Evolutionary conservation across 2,329 filamentous ascomycete species (phyloP), one percentile per base, ranked within the genome.

Genomic region (Endocalyx cinctus): DNA sequence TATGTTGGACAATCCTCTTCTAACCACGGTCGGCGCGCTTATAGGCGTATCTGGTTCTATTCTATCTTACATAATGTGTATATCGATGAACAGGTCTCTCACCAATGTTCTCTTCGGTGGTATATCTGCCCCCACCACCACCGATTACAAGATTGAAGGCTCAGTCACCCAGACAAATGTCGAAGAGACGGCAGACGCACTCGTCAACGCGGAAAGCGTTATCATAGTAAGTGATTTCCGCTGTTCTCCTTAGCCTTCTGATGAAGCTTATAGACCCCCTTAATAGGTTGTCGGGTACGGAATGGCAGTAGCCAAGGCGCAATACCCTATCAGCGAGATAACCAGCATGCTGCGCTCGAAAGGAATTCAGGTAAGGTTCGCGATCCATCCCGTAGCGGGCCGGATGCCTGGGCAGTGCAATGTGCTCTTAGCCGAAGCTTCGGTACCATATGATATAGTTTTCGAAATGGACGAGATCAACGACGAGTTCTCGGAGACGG

Each of bases 401-500:
- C 78, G 88, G 19, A 94, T 95, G 88, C 88, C 88, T 0, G 88
- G 88, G 0, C 88, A 94, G 62, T 94, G 87, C 64, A 94, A 95
- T 52, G 87, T 94, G 4, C 69, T 95, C 3, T 77, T 94, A 11
- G 88, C 88, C 0, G 88, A 95, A 59, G 88, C 88, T 1, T 82
- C 76, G 20, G 88, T 94, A 18, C 87, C 87, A 3, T 94, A 94
- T 51, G 88, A 95, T 49, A 90, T 94, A 35, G 87, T 94, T 17
- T 72, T 94, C 28, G 87, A 95, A 63, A 94, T 94, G 87, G 88
- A 94, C 48, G 88, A 95, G 66, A 94, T 94, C 64, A 95, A 94
- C 58, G 87, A 94, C 42, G 87, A 94, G 51, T 95, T 94, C 57
- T 61, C 71, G 6, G 84, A 92, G 17, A 94, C 88, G 0, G 88